Evolutionary conservation across 179 eudicot genomes (phyloP).

Genomic region (Silene coronaria): DNA sequence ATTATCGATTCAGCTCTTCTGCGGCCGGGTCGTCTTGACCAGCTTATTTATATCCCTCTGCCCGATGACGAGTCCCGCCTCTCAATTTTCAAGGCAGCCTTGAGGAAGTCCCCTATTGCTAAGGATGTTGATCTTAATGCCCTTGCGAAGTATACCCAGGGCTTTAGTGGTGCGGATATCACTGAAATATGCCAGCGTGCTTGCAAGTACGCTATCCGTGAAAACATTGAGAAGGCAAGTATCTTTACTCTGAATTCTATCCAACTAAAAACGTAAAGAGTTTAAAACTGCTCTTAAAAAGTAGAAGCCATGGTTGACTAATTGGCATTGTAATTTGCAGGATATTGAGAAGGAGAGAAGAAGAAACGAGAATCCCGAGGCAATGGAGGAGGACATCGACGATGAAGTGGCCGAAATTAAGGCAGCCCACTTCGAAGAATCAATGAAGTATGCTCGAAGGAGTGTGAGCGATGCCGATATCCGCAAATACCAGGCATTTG

Average conservation of each 20-base stretch:
- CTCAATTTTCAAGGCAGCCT: conserved; percentile 68
- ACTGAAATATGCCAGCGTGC: conserved; percentile 93
- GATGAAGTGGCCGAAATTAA: conserved; percentile 78
- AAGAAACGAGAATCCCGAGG: conserved; percentile 70
- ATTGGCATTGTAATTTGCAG: conserved; percentile 27
- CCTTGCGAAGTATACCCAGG: conserved; percentile 85
- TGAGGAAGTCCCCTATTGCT: conserved; percentile 77
- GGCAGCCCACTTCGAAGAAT: conserved; percentile 83
- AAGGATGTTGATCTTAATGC: conserved; percentile 69
- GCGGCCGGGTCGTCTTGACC: conserved; percentile 90
- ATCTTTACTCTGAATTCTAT: background rate
- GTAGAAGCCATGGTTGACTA: background rate
- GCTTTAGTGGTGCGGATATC: conserved; percentile 91
- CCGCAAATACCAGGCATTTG: conserved; percentile 90
- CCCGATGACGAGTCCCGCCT: conserved; percentile 81
- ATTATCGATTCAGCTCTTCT: conserved; percentile 85
- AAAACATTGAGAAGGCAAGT: conserved; percentile 74
- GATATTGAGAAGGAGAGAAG: conserved; percentile 77
- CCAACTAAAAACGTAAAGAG: background rate
- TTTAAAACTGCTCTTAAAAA: too few species aligned
- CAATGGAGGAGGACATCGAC: conserved; percentile 84
- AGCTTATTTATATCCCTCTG: conserved; percentile 76
- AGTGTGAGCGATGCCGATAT: conserved; percentile 92
- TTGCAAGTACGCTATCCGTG: conserved; percentile 84
- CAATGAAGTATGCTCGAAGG: conserved; percentile 86